Base-by-base conservation (phyloP, 2,329 filamentous ascomycete genomes). In the Harringtonia aguacate region DNA sequence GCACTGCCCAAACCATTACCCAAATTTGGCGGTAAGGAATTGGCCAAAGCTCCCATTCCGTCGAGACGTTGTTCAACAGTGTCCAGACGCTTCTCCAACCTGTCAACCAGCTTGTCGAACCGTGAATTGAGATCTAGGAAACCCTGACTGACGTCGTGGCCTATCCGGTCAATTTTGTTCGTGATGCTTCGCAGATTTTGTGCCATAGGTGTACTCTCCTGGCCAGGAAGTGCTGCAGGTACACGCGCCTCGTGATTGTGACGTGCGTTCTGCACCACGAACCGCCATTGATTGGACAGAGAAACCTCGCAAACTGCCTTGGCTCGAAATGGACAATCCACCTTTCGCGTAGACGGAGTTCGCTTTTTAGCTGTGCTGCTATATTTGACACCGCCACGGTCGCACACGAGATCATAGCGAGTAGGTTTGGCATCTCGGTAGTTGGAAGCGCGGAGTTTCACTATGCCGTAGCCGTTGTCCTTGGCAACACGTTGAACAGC, bases 231-330 rank as follows among this genome's bases (percentile, higher is more conserved):
- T 30, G 69, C 71, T 17, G 72, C 68, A 9, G 72, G 66, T 40
- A 75, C 61, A 47, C 75, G 72, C 28, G 75, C 70, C 52, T 79
- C 75, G 55, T 79, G 75, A 57, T 79, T 79, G 55, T 79, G 75
- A 14, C 73, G 66, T n/a, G 67, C 58, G 45, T 77, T 73, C 48
- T 79, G 75, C 12, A 79, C 69, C 8, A 70, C 72, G 49, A 79
- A 79, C n/a, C 75, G 72, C 75, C 75, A 79, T 58, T 78, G 75
- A 48, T 79, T 77, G 35, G 70, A 70, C 12, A 79, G 63, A 56
- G 77, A 74, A 8, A 79, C 75, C 55, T 79, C 75, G 49, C 75
- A 79, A 20, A 79, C 75, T 21, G 75, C 75, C 61, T 79, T 79
- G 44, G 75, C 75, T 42, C 74, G 72, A 63, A 76, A 79, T 12